These are phyloP conservation scores for Ramularia endophylla DNA, from an alignment of 2,329 filamentous ascomycete genomes.

Conservation along the genomic window DNA sequence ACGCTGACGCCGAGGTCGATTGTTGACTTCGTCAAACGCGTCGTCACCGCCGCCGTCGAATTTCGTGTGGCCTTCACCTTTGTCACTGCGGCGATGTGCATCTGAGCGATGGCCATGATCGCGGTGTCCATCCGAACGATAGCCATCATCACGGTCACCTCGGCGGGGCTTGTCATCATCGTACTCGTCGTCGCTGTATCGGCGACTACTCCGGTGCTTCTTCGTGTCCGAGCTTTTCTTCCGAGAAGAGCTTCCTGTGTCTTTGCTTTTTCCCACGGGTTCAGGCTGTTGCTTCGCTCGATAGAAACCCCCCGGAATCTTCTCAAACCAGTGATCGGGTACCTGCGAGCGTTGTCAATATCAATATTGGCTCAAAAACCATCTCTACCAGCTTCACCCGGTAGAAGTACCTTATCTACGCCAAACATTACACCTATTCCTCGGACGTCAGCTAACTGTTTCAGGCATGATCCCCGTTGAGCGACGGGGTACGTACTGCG, in stretches of 20 bases:
- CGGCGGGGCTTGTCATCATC: slow-evolving; percentile 17
- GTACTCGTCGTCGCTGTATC: slow-evolving; percentile 24
- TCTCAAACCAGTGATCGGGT: slow-evolving; percentile 34
- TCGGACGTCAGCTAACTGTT: slow-evolving; percentile 8
- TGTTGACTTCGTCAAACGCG: slow-evolving; percentile 19
- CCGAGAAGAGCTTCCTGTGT: slow-evolving; percentile 10
- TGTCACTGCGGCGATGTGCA: background rate
- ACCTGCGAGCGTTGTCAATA: slow-evolving; percentile 25
- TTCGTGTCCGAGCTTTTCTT: slow-evolving; percentile 16
- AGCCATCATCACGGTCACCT: slow-evolving; percentile 17
- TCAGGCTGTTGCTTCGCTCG: slow-evolving; percentile 22
- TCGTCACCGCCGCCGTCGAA: slow-evolving; percentile 24
- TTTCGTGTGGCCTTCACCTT: slow-evolving; percentile 9
- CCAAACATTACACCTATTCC: slow-evolving; percentile 20
- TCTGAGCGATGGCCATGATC: slow-evolving; percentile 9
- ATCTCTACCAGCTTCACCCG: slow-evolving; percentile 2
- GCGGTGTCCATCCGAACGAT: slow-evolving; percentile 16
- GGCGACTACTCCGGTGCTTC: slow-evolving; percentile 16
- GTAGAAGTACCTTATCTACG: slow-evolving; percentile 9
- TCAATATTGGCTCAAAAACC: slow-evolving; percentile 3
- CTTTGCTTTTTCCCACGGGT: slow-evolving; percentile 12
- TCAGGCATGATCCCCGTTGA: slow-evolving; percentile 2
- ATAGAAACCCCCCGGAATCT: slow-evolving; percentile 32
- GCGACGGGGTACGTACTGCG: slow-evolving; percentile 13
- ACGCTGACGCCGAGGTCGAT: slow-evolving; percentile 17